Percentiles rank a stretch among this genome's conserved stretches.
These are phyloP conservation scores for Quercus glauca DNA, from an alignment of 306 rosid genomes.

Conservation along the genomic window DNA sequence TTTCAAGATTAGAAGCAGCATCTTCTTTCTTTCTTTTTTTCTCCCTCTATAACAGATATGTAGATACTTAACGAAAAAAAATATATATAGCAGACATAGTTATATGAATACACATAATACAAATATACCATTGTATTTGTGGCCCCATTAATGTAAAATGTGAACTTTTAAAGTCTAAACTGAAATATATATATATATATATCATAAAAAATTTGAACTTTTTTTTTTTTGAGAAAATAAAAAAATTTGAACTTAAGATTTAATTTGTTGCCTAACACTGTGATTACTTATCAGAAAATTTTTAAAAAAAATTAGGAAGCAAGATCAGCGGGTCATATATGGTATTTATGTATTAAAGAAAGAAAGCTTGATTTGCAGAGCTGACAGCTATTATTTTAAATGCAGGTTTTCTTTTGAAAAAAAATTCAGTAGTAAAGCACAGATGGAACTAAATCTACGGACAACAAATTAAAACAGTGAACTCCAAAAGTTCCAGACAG, in stretches of 20 bases:
- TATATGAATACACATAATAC: too few relatives aligned
- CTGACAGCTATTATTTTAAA: background rate
- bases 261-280: background rate
- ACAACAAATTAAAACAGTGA: background rate
- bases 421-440: background rate
- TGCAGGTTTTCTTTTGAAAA: background rate
- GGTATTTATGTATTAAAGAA: background rate
- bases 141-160: too few relatives aligned
- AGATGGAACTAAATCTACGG: background rate
- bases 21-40: background rate
- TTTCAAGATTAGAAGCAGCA: background rate
- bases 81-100: too few relatives aligned
- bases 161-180: too few relatives aligned
- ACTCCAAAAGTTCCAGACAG: background rate
- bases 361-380: background rate
- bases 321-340: constrained; percentile 3
- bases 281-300: too few relatives aligned
- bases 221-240: too few relatives aligned
- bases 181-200: too few relatives aligned
- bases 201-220: too few relatives aligned
- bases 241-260: background rate
- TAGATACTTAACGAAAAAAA: too few relatives aligned
- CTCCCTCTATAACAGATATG: background rate
- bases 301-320: background rate
- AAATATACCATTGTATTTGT: too few relatives aligned